Evolutionary conservation across 495 filamentous ascomycete species (phyloP).

Genomic region (Hypoxylon subgilvum): DNA sequence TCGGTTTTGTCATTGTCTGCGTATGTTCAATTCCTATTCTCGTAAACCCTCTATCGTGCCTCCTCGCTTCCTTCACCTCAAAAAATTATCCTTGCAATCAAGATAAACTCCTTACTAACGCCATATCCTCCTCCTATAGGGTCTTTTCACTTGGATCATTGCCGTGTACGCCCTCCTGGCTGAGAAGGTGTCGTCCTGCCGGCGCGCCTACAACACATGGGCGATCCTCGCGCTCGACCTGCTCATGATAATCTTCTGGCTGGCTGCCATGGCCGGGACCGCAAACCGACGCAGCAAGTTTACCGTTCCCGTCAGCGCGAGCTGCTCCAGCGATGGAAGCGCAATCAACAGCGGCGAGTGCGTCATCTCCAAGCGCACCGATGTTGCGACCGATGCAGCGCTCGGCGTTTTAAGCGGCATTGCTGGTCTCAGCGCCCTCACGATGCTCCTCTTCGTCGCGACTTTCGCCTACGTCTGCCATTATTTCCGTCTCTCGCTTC

Average conservation of each 20-base stretch:
- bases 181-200: slow-evolving; percentile 47
- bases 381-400: slow-evolving; percentile 35
- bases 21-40: slow-evolving; percentile 40
- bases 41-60: neutral
- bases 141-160: slow-evolving; percentile 54
- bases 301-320: slow-evolving; percentile 37
- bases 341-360: slow-evolving; percentile 47
- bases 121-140: slow-evolving; percentile 31
- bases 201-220: slow-evolving; percentile 52
- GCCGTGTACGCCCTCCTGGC: slow-evolving; percentile 48
- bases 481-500: slow-evolving; percentile 47
- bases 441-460: slow-evolving; percentile 52
- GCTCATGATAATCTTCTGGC: slow-evolving; percentile 55
- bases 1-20: slow-evolving; percentile 49
- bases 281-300: slow-evolving; percentile 51
- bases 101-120: slow-evolving; percentile 9
- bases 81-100: too few species aligned
- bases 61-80: neutral
- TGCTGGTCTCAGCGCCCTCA: slow-evolving; percentile 52
- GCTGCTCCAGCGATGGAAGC: slow-evolving; percentile 49
- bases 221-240: slow-evolving; percentile 53
- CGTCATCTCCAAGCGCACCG: slow-evolving; percentile 33
- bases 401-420: slow-evolving; percentile 47
- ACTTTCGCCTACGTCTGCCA: slow-evolving; percentile 52
- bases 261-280: slow-evolving; percentile 53